These are phyloP conservation scores for Raddia distichophylla DNA, from an alignment of 176 grass and related monocot species.

Conservation along the genomic window DNA sequence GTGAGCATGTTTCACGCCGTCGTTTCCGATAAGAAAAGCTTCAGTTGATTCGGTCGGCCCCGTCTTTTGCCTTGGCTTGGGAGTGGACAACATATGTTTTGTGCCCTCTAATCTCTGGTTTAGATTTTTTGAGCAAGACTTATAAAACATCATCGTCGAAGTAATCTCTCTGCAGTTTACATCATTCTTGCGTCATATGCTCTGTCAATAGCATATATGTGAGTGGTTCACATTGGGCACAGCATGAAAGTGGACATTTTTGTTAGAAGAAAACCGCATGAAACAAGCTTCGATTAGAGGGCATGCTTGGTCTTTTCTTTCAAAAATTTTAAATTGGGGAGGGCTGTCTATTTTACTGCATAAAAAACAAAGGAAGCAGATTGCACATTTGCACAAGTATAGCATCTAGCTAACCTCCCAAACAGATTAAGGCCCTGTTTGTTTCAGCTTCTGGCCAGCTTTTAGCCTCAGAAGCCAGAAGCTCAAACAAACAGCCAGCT, in stretches of 20 bases:
- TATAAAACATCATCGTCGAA: neutral
- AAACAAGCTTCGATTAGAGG: too few relatives aligned
- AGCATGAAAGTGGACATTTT: neutral
- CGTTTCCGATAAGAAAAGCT: neutral
- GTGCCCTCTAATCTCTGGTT: neutral
- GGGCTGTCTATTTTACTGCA: too few relatives aligned
- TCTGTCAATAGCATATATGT: neutral
- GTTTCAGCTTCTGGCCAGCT: too few relatives aligned
- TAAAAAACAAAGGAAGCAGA: too few relatives aligned
- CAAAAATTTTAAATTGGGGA: too few relatives aligned
- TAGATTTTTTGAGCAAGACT: neutral
- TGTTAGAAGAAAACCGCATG: neutral
- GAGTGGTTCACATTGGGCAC: neutral
- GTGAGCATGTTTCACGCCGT: neutral
- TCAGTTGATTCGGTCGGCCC: neutral
- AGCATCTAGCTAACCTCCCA: too few relatives aligned
- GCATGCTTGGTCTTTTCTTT: too few relatives aligned
- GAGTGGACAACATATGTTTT: neutral
- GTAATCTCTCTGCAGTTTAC: neutral
- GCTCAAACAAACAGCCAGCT: too few relatives aligned
- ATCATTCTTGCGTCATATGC: neutral
- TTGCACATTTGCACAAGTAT: too few relatives aligned
- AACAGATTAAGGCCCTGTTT: too few relatives aligned
- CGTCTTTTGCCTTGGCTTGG: neutral
- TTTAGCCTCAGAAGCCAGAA: too few relatives aligned